Conservation (phyloP, 257 asterid species). For the Gynochthodes officinalis region DNA sequence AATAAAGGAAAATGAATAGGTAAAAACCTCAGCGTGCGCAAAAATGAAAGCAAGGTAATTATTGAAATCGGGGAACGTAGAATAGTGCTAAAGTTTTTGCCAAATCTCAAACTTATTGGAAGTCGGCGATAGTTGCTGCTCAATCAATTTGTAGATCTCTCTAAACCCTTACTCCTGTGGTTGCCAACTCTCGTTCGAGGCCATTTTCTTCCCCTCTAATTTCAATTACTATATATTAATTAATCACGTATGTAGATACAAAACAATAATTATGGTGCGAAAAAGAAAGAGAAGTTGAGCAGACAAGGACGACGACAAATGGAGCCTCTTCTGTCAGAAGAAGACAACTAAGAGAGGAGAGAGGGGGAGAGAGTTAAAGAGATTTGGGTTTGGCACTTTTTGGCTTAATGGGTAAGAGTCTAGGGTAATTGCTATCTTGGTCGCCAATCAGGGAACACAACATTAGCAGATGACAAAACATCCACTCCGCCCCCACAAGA, state of each 20-base stretch:
- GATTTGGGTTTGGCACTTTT: constrained; percentile 5
- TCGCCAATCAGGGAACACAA: constrained; percentile 2
- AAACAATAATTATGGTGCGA: neutral
- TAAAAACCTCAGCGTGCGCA: constrained; percentile 68
- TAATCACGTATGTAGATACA: neutral
- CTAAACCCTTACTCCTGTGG: constrained; percentile 85
- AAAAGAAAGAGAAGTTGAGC: constrained; percentile 16
- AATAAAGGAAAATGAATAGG: neutral
- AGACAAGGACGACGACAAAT: constrained; percentile 17
- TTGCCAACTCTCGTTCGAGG: constrained; percentile 59
- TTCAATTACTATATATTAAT: neutral
- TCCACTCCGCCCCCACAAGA: too few species aligned
- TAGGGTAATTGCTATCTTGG: neutral
- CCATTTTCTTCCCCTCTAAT: constrained; percentile 29
- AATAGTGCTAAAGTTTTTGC: constrained; percentile 87
- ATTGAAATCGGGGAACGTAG: constrained; percentile 94
- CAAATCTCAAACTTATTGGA: constrained; percentile 73
- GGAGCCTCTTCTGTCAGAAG: neutral
- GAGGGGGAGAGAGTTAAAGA: neutral
- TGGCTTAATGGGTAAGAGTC: neutral
- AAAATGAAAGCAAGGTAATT: constrained; percentile 86
- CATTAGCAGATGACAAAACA: too few species aligned
- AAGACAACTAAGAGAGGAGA: neutral
- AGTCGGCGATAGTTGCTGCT: constrained; percentile 86
- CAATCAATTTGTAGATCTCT: constrained; percentile 92